Evolutionary conservation across 345 rosid genomes (phyloP).

Genomic region (Eucalyptus cloeziana): DNA sequence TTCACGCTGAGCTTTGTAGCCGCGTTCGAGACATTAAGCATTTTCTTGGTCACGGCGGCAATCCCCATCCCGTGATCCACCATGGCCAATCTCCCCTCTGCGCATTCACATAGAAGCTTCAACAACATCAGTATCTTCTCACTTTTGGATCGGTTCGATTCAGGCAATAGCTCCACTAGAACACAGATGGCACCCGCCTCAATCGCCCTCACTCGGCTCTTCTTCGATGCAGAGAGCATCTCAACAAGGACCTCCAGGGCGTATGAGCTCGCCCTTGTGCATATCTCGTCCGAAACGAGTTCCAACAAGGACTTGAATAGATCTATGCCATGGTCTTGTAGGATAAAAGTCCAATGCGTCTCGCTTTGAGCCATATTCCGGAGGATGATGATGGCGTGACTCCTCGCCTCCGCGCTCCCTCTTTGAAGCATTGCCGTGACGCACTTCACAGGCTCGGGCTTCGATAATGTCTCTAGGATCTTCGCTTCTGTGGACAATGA

Average conservation of each 20-base stretch:
- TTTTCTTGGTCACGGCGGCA: conserved; percentile 14
- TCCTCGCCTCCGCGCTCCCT: conserved; percentile 20
- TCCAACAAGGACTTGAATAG: conserved; percentile 20
- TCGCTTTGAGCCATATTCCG: conserved; percentile 1
- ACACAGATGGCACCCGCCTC: conserved; percentile 16
- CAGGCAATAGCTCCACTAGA: conserved; percentile 19
- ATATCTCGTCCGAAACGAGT: conserved; percentile 20
- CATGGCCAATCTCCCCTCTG: conserved; percentile 16
- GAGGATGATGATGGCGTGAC: conserved; percentile 3
- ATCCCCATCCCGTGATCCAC: conserved; percentile 18
- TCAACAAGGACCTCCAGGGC: conserved; percentile 15
- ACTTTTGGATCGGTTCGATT: conserved; percentile 10
- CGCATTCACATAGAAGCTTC: conserved; percentile 14
- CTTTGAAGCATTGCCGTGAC: conserved; percentile 10
- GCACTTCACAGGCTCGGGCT: conserved; percentile 6
- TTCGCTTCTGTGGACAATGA: neutral
- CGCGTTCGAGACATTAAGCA: neutral
- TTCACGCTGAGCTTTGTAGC: conserved; percentile 17
- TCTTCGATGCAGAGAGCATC: conserved; percentile 1
- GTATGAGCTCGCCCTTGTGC: conserved; percentile 15
- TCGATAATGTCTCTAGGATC: neutral
- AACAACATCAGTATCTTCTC: conserved; percentile 13
- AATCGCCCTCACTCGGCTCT: conserved; percentile 11
- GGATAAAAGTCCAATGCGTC: neutral
- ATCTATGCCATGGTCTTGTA: conserved; percentile 12